Evolutionary conservation across 2,329 filamentous ascomycete genomes (phyloP), one percentile per base, ranked within the genome.

Genomic region (Aspergillus fumigatus): DNA sequence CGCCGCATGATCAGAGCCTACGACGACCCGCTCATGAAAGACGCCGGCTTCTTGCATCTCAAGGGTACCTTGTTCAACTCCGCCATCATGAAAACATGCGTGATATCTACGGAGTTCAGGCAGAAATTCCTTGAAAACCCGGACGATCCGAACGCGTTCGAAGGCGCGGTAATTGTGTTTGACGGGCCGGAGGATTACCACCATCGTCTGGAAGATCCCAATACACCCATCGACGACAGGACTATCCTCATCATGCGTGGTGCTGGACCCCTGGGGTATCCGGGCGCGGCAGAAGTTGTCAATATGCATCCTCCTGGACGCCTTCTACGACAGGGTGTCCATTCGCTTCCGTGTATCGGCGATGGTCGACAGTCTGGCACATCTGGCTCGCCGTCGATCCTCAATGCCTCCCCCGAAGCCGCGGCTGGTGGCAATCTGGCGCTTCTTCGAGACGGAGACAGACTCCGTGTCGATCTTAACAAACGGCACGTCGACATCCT

Each of bases 291-390:
- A 3, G 79, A 82, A 59, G 79, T 81, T 21, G 79, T 82, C 55
- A 81, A 82, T 65, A 81, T 81, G 78, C 77, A 78, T 52, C 75
- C 79, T 26, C 79, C 79, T 1, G 72, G 70, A 26, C 70, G 73
- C 52, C 70, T 81, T 4, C 62, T 81, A 47, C 74, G 73, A 58
- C 65, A 78, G 63, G 77, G 81, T 51, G 67, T 82, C 57, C 65
- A 73, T 59, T 71, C 79, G 48, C 66, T 83, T 50, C 76, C 77
- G 7, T 82, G 79, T 55, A 79, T 84, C 56, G 81, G 81, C 6
- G 81, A 84, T 62, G 81, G 81, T 1, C 70, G 81, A 49, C 81
- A 83, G 63, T 82, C 79, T 7, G 81, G 81, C 32, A 84, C 81
- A 2, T 83, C 80, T 3, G 80, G 78, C 0, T 81, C 78, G 3